Base-by-base conservation (phyloP, 768 basidiomycete species). In the Leccinum pellstonianum region DNA sequence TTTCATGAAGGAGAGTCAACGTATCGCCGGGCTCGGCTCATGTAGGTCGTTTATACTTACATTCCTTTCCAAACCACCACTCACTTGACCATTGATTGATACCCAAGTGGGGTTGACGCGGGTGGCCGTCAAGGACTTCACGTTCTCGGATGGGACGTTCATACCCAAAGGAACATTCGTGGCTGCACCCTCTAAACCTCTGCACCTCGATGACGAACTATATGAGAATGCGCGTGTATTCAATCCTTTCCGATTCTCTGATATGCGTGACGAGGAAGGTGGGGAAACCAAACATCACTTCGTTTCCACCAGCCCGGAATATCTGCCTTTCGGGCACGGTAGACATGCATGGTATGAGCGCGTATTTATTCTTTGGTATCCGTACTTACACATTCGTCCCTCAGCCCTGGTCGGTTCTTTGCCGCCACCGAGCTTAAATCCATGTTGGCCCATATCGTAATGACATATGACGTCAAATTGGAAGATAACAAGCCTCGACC, bases 201-300 rank as follows among this genome's bases (percentile, higher is more conserved):
- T 68, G 4, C 73, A 75, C 52, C 59, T 38, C 52, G 68, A 69
- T 38, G 49, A 52, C 0, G 38, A 52, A 12, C 3, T 56, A 17
- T 79, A 80, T 49, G 61, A 73, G 8, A 69, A 77, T 29, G 64
- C 80, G 2, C 23, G 70, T 2, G 59, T 56, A 8, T 80, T 86
- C 60, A 76, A 83, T 43, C 78, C 78, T 0, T 82, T 80, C 69
- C 80, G 84, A 17, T 84, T 82, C 62, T 72, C 72, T 3, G 65
- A 73, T 9, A 72, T 76, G 61, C 66, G 72, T 54, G 73, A 79
- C n/a, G 68, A 74, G 3, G 29, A 52, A 7, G 76, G 64, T 2
- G 77, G 77, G 23, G 60, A 19, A 14, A 21, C 27, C 4, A 52
- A 35, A 19, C 19, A 33, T 52, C 1, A 29, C 4, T 33, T 52